Conservation (phyloP, 2,329 filamentous ascomycete genomes). For the Aspergillus sojae region DNA sequence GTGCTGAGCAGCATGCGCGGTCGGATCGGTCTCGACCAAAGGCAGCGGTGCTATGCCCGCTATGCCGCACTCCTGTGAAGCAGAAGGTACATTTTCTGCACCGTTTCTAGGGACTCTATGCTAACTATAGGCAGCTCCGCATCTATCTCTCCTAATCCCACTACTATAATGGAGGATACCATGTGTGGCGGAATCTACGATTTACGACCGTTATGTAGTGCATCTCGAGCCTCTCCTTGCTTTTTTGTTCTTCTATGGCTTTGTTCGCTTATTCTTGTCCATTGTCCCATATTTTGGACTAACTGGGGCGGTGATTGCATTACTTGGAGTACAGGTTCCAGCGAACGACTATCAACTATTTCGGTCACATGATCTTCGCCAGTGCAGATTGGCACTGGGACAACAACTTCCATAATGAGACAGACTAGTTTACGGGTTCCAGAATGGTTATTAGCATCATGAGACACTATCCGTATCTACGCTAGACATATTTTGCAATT, state of each 20-base stretch:
- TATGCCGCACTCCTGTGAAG: slow-evolving; percentile 31
- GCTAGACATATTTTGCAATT: background rate
- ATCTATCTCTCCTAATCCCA: background rate
- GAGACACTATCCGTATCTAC: background rate
- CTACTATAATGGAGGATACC: background rate
- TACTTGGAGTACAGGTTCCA: background rate
- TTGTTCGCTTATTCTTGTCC: background rate
- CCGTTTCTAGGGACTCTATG: background rate
- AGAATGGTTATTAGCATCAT: background rate
- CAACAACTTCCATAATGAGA: background rate
- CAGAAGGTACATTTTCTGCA: slow-evolving; percentile 27
- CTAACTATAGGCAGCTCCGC: slow-evolving; percentile 6
- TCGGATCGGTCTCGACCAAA: slow-evolving; percentile 34
- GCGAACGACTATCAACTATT: background rate
- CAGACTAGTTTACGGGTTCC: background rate
- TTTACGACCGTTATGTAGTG: background rate
- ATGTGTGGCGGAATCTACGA: background rate
- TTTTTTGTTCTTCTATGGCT: background rate
- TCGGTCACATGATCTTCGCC: background rate
- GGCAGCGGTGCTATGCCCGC: slow-evolving; percentile 26
- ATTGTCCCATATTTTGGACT: background rate
- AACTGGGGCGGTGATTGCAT: background rate
- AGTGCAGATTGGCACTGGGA: background rate
- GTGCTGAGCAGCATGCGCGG: slow-evolving; percentile 54
- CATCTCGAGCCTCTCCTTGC: background rate